Evolutionary conservation across 129 eudicot genomes (phyloP), one percentile per base, ranked within the genome.

Genomic region (Saussurea involucrata): DNA sequence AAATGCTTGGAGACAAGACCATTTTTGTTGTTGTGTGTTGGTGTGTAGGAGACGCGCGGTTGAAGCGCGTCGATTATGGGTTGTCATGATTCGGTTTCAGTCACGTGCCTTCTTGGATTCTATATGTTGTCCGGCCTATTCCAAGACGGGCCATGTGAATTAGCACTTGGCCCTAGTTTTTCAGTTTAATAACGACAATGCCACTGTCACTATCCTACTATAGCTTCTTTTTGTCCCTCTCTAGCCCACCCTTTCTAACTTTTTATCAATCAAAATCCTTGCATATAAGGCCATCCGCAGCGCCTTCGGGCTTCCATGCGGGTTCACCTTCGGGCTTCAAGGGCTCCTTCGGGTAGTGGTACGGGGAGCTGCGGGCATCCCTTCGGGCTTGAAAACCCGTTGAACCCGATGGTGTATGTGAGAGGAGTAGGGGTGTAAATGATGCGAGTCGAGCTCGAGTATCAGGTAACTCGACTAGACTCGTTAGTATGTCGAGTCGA

Each of bases 101-200:
- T 68, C 84, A 74, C 84, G 84, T 81, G 84, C 66, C 20, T 74
- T 74, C 76, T 80, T 80, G 84, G 84, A 80, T 80, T 80, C 80
- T 81, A 34, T 67, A 74, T 74, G 55, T 67, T 74, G 84, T 74
- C 65, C 84, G n/a, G n/a, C n/a, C 37, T 20, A 20, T 32, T 68
- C 69, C 75, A 73, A 73, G 78, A 80, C 75, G 60, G 65, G 27
- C 76, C 84, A 81, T 81, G 84, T 80, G 80, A 73, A 18, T 25
- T 53, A 60, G 28, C 24, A 32, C 27, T 76, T 68, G 64, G 65
- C 76, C 80, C 66, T 68, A n/a, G 0, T 27, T 58, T 13, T 31
- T 57, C 5, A 11, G 0, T 74, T 1, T 24, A 74, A 55, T 74
- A 33, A 57, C 76, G 27, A 68, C n/a, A 9, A 20, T 74, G 65